Conservation (phyloP, 495 filamentous ascomycete species). For the Amniculicola lignicola region DNA sequence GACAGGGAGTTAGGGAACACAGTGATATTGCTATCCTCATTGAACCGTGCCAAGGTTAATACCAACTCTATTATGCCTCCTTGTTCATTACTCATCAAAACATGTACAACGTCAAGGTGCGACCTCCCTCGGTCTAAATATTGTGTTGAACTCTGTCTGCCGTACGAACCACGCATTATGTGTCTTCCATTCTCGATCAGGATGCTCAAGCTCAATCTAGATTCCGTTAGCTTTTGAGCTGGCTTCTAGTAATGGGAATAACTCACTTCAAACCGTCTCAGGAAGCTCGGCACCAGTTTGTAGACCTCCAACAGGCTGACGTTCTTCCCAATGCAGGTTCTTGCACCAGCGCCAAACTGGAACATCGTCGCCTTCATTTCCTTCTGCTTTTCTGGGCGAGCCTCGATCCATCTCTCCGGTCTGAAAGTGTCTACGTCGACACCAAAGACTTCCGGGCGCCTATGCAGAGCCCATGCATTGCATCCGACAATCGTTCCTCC, state of each 20-base stretch:
- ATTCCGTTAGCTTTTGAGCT: slow-evolving; percentile 1
- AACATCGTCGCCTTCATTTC: slow-evolving; percentile 50
- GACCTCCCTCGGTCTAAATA: slow-evolving; percentile 49
- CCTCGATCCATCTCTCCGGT: slow-evolving; percentile 58
- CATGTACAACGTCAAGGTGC: too few relatives aligned
- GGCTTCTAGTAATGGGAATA: not conserved
- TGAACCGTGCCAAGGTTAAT: too few relatives aligned
- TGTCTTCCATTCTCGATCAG: slow-evolving; percentile 60
- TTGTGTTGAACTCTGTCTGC: slow-evolving; percentile 61
- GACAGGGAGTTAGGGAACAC: too few relatives aligned
- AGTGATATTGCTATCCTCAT: too few relatives aligned
- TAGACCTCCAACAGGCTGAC: slow-evolving; percentile 74
- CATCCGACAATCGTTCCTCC: slow-evolving; percentile 59
- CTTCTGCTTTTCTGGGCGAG: slow-evolving; percentile 39
- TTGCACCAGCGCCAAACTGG: slow-evolving; percentile 62
- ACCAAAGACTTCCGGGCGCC: slow-evolving; percentile 54
- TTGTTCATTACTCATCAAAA: too few relatives aligned
- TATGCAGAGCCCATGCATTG: slow-evolving; percentile 59
- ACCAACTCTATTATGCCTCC: too few relatives aligned
- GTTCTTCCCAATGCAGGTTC: slow-evolving; percentile 70
- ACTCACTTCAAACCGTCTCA: slow-evolving; percentile 63
- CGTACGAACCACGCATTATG: slow-evolving; percentile 74
- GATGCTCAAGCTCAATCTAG: slow-evolving; percentile 55
- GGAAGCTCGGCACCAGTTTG: slow-evolving; percentile 71
- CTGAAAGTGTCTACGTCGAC: slow-evolving; percentile 50